Conservation (phyloP, 257 asterid species). For the Mentha longifolia region DNA sequence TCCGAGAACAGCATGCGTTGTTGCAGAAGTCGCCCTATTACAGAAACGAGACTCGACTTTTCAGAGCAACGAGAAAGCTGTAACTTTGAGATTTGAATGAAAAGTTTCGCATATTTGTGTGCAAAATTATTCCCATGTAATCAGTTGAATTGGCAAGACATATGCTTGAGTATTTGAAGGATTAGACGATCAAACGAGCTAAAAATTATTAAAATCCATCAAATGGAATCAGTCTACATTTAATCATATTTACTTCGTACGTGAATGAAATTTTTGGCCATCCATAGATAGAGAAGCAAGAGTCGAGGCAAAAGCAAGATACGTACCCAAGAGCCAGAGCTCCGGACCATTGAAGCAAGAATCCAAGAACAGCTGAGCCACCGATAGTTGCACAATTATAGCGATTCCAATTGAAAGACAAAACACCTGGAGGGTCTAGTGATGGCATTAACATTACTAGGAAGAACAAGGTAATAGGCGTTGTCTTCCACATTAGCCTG, state of each 20-base stretch:
- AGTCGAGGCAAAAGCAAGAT: conserved; percentile 13
- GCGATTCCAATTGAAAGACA: conserved; percentile 71
- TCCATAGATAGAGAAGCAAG: not conserved
- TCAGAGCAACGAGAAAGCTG: not conserved
- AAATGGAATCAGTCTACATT: no score
- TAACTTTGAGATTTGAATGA: no score
- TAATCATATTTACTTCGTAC: not conserved
- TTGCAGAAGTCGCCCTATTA: conserved; percentile 91
- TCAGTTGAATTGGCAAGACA: not conserved
- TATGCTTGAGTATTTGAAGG: no score
- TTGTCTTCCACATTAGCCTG: conserved; percentile 99
- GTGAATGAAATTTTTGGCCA: no score
- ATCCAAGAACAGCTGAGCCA: conserved; percentile 88
- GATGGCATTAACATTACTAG: conserved; percentile 88
- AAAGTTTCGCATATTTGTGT: no score
- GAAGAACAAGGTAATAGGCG: conserved; percentile 91
- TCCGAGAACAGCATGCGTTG: conserved; percentile 95
- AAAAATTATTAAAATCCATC: no score
- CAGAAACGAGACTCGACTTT: not conserved
- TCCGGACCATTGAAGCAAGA: conserved; percentile 99
- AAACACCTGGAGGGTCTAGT: conserved; percentile 94
- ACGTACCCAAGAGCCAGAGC: conserved; percentile 97
- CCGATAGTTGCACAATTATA: conserved; percentile 65
- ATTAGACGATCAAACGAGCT: no score
- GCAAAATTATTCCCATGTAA: no score